phyloP scores from a whole-genome alignment of 768 basidiomycete genomes.

The Punctularia strigosozonata region DNA sequence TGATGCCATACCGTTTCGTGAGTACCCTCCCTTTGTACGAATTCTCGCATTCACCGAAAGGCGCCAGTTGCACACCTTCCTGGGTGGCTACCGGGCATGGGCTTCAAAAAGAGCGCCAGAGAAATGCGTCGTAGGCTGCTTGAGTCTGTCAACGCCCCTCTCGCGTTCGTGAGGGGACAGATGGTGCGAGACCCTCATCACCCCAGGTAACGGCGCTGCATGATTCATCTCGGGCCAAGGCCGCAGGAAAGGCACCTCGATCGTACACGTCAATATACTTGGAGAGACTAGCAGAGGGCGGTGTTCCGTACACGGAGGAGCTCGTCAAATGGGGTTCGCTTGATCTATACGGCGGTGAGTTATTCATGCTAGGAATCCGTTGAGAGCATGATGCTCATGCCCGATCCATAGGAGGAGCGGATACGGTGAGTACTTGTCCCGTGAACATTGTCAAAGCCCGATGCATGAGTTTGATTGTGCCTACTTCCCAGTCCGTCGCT shows the following conservation, averaged over 20 bases:
- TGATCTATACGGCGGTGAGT: constrained; percentile 10
- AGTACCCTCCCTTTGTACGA: not conserved
- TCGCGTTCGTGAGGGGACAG: constrained; percentile 18
- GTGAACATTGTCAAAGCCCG: not conserved
- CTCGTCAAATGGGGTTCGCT: constrained; percentile 11
- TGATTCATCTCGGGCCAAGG: constrained; percentile 2
- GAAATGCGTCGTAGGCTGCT: constrained; percentile 10
- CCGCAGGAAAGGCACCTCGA: constrained; percentile 8
- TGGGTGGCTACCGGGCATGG: constrained; percentile 27
- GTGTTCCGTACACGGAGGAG: constrained; percentile 5
- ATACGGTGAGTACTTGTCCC: constrained; percentile 6
- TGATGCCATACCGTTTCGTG: constrained; percentile 18
- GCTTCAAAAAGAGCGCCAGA: constrained; percentile 21
- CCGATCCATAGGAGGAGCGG: constrained; percentile 6
- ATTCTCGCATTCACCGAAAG: not conserved
- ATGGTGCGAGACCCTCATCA: constrained; percentile 12
- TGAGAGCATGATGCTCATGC: not conserved
- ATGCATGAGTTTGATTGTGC: not conserved
- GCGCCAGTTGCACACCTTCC: constrained; percentile 24
- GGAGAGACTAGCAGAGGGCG: constrained; percentile 4
- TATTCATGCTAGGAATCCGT: not conserved
- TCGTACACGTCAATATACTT: constrained; percentile 6
- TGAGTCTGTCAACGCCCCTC: constrained; percentile 15
- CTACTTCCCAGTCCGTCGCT: constrained; percentile 8
- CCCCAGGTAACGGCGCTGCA: not conserved